phyloP scores from a whole-genome alignment of 148 eudicot genomes.

The Vaccinium macrocarpon region DNA sequence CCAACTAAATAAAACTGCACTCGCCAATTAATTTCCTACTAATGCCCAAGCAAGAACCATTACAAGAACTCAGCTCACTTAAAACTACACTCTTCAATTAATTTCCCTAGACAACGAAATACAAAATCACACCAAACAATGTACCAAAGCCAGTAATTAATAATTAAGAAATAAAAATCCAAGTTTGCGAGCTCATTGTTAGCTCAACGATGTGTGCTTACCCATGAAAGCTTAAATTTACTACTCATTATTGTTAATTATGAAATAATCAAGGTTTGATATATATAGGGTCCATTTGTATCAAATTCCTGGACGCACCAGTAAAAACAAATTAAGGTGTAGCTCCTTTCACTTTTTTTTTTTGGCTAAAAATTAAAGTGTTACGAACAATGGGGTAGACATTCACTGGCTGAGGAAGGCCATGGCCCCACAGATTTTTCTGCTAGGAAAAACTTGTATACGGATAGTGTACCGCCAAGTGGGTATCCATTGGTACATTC shows the following conservation, averaged over 20 bases:
- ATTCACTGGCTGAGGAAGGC: no score
- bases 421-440: no score
- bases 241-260: not conserved
- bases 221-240: not conserved
- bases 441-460: no score
- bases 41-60: not conserved
- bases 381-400: no score
- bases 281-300: not conserved
- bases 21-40: not conserved
- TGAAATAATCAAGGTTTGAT: not conserved
- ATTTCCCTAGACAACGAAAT: not conserved
- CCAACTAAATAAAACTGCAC: not conserved
- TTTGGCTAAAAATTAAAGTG: not conserved
- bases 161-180: not conserved
- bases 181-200: not conserved
- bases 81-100: not conserved
- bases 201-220: not conserved
- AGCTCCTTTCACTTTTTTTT: not conserved
- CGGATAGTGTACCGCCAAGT: no score
- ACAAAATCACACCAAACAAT: not conserved
- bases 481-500: no score
- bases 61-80: not conserved
- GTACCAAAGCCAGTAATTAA: not conserved
- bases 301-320: not conserved
- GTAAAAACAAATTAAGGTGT: not conserved